phyloP scores from a whole-genome alignment of 2,329 filamentous ascomycete species.

The Beauveria caledonica region DNA sequence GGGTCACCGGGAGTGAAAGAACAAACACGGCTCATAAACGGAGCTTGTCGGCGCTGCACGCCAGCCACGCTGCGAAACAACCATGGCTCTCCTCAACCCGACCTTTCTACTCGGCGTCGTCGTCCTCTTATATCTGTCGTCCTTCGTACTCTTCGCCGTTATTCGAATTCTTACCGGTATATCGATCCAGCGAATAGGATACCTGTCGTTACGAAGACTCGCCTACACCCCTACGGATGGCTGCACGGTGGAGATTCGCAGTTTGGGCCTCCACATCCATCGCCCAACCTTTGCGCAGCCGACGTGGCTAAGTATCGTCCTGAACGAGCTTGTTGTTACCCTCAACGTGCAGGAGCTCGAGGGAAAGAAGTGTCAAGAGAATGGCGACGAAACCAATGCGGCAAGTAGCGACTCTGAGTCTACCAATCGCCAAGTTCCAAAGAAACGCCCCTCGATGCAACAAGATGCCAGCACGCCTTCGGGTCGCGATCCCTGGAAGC shows the following conservation, averaged over 20 bases:
- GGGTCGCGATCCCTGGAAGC: conserved; percentile 63
- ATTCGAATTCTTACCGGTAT: conserved; percentile 87
- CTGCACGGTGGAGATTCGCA: conserved; percentile 79
- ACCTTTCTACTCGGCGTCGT: conserved; percentile 81
- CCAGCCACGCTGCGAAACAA: not conserved
- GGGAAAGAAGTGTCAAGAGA: conserved; percentile 30
- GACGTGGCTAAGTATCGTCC: conserved; percentile 86
- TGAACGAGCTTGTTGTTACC: conserved; percentile 79
- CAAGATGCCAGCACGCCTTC: conserved; percentile 20
- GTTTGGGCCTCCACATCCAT: conserved; percentile 80
- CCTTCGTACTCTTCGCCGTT: conserved; percentile 89
- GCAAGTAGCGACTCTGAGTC: conserved; percentile 11
- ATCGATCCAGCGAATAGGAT: conserved; percentile 91
- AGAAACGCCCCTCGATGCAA: conserved; percentile 15
- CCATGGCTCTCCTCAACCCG: conserved; percentile 60
- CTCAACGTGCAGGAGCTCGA: conserved; percentile 65
- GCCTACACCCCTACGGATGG: conserved; percentile 87
- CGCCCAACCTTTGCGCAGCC: conserved; percentile 94
- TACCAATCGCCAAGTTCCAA: conserved; percentile 4
- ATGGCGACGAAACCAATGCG: conserved; percentile 21
- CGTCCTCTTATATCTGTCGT: conserved; percentile 79
- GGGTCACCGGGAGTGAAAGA: not conserved
- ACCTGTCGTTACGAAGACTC: conserved; percentile 82
- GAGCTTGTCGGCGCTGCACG: not conserved
- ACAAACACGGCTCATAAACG: not conserved